Percentiles rank a stretch among this genome's conserved stretches.
phyloP scores from a whole-genome alignment of 2,329 filamentous ascomycete species.

The Atkinsonella hypoxylon region DNA sequence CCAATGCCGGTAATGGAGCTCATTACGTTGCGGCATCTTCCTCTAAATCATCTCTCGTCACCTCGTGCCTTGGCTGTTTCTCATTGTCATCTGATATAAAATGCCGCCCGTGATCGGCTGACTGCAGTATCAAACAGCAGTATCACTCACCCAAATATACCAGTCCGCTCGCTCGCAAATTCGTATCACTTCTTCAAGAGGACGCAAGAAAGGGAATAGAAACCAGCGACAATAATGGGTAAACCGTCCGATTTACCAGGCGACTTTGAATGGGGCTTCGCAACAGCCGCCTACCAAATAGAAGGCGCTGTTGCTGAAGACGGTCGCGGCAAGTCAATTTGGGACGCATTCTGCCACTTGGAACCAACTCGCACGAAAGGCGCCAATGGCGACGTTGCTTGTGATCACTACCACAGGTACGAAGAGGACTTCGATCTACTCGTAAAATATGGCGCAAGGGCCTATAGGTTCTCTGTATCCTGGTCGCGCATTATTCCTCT shows the following conservation, averaged over 20 bases:
- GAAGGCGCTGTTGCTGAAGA: conserved; percentile 29
- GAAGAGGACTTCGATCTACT: conserved; percentile 47
- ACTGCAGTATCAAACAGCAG: not conserved
- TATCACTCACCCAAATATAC: not conserved
- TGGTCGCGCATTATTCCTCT: conserved; percentile 54
- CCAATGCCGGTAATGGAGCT: not conserved
- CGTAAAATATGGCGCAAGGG: conserved; percentile 42
- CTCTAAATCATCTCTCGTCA: not conserved
- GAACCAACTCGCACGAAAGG: conserved; percentile 27
- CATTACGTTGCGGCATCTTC: not conserved
- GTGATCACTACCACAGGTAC: conserved; percentile 29
- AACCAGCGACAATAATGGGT: conserved; percentile 3
- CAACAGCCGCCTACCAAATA: conserved; percentile 32
- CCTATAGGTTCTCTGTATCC: conserved; percentile 53
- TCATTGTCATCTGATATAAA: not conserved
- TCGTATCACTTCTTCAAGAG: not conserved
- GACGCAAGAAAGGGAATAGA: not conserved
- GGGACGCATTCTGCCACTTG: conserved; percentile 30
- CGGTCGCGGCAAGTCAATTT: conserved; percentile 30
- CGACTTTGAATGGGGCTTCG: conserved; percentile 29
- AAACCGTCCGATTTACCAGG: conserved; percentile 15
- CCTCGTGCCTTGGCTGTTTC: not conserved
- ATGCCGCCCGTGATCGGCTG: not conserved
- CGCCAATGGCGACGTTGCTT: conserved; percentile 34
- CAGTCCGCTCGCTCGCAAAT: not conserved